phyloP scores from a whole-genome alignment of 345 rosid genomes.

The Chamaenerion angustifolium region DNA sequence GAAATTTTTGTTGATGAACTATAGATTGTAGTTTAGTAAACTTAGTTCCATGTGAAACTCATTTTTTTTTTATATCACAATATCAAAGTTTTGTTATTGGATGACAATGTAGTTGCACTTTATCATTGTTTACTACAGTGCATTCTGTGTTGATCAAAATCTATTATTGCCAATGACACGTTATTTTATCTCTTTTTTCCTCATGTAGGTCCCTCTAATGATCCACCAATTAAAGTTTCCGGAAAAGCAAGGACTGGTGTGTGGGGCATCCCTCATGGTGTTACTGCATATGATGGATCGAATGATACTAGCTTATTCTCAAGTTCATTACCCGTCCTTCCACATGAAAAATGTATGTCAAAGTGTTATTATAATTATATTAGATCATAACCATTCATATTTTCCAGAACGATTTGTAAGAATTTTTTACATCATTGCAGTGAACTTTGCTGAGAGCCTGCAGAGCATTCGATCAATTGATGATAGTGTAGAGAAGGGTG shows the following conservation, averaged over 20 bases:
- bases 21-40: too few relatives aligned
- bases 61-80: too few relatives aligned
- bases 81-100: too few relatives aligned
- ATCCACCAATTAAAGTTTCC: conserved; percentile 19
- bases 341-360: conserved; percentile 52
- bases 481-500: conserved; percentile 3
- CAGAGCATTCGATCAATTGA: too few relatives aligned
- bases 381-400: too few relatives aligned
- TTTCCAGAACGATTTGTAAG: background rate
- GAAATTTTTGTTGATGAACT: too few relatives aligned
- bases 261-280: conserved; percentile 38
- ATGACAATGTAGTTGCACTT: too few relatives aligned
- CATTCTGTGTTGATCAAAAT: background rate
- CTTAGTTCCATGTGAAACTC: too few relatives aligned
- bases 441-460: conserved; percentile 36
- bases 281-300: conserved; percentile 23
- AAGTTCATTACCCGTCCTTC: conserved; percentile 69
- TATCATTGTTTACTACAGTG: too few relatives aligned
- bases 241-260: conserved; percentile 24
- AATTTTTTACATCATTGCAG: conserved; percentile 25
- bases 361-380: too few relatives aligned
- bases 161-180: background rate
- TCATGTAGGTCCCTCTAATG: conserved; percentile 21
- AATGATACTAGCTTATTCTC: conserved; percentile 75
- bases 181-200: background rate